phyloP scores from a whole-genome alignment of 2,329 filamentous ascomycete genomes.

The Aspergillus felis region DNA sequence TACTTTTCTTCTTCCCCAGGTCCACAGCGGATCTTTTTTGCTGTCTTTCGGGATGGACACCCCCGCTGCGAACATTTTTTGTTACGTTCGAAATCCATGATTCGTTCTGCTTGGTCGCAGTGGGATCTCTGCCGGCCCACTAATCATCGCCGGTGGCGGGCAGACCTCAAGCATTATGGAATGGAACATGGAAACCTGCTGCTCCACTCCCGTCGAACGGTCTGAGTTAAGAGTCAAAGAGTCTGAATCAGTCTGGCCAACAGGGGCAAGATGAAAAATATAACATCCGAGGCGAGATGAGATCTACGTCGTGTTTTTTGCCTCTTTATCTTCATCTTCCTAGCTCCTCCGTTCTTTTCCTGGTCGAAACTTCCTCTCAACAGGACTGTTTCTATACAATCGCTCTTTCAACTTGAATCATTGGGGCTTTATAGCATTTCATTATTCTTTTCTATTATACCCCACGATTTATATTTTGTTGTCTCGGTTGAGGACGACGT shows the following conservation, averaged over 20 bases:
- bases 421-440: background rate
- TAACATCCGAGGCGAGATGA: background rate
- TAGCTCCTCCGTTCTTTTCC: background rate
- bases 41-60: conserved; percentile 2
- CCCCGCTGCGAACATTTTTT: conserved; percentile 11
- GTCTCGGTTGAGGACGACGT: background rate
- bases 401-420: background rate
- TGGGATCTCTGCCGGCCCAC: conserved; percentile 10
- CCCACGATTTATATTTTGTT: background rate
- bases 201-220: background rate
- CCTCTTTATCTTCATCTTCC: background rate
- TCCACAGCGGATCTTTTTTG: conserved; percentile 9
- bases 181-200: background rate
- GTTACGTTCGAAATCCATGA: conserved; percentile 17
- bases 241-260: background rate
- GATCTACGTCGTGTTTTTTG: background rate
- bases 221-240: background rate
- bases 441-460: background rate
- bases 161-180: background rate
- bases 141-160: conserved; percentile 15
- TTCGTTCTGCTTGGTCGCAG: conserved; percentile 10
- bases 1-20: conserved; percentile 14
- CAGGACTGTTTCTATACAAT: background rate
- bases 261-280: background rate
- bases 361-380: background rate